Percentiles rank a stretch among this genome's conserved stretches.
Conservation (phyloP, 495 filamentous ascomycete genomes). For the Hyaloscypha bicolor region DNA sequence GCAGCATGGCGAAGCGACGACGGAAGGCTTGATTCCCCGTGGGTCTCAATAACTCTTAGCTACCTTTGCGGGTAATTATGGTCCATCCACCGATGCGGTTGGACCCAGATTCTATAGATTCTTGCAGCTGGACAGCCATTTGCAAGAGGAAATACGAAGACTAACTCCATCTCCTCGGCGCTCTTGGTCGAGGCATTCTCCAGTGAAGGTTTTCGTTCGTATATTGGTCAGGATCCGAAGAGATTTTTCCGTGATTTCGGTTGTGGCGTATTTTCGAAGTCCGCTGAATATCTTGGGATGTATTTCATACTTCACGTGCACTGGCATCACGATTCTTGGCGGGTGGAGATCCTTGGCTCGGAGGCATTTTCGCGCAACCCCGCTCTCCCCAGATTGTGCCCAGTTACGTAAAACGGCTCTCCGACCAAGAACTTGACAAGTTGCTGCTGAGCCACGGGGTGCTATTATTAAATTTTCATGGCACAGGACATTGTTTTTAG, state of each 20-base stretch:
- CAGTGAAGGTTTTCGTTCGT: background rate
- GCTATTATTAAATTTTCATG: constrained; percentile 3
- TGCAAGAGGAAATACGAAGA: background rate
- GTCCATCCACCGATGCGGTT: background rate
- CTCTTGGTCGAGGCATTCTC: background rate
- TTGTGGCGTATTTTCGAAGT: background rate
- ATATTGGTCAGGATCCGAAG: background rate
- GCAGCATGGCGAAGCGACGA: constrained; percentile 22
- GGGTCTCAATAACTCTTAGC: background rate
- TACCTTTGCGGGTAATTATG: background rate
- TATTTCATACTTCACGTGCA: background rate
- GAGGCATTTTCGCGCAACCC: constrained; percentile 6
- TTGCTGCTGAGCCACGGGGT: background rate
- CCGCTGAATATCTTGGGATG: background rate
- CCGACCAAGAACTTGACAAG: background rate
- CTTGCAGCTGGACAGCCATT: background rate
- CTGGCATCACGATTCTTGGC: background rate
- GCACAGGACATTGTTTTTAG: constrained; percentile 8
- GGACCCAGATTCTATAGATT: background rate
- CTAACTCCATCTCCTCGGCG: background rate
- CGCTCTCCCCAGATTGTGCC: background rate
- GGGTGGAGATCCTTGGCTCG: background rate
- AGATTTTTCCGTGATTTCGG: too few relatives aligned
- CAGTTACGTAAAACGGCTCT: constrained; percentile 9
- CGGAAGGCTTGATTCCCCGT: constrained; percentile 17